Conservation (phyloP, 495 filamentous ascomycete species). For the Eremomyces bilateralis region DNA sequence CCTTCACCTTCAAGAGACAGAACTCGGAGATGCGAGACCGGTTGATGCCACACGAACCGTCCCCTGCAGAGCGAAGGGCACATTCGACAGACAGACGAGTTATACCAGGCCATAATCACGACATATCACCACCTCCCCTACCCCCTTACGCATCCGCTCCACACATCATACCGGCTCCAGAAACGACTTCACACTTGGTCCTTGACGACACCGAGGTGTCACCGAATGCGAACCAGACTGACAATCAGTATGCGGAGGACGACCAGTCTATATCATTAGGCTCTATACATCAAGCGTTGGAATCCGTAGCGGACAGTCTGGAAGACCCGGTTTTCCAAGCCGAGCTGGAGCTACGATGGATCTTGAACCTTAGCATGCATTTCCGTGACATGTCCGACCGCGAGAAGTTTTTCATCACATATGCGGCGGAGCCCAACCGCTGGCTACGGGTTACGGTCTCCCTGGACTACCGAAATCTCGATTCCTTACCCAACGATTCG, state of each 20-base stretch:
- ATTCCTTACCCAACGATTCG: conserved; percentile 41
- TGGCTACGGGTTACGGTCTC: conserved; percentile 88
- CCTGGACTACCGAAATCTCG: conserved; percentile 69
- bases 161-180: conserved; percentile 1
- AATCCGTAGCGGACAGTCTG: conserved; percentile 19
- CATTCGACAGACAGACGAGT: conserved; percentile 41
- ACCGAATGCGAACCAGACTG: too few relatives aligned
- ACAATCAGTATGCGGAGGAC: conserved; percentile 1
- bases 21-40: conserved; percentile 57
- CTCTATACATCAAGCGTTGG: too few relatives aligned
- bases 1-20: conserved; percentile 58
- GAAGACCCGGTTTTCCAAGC: conserved; percentile 30
- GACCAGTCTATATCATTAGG: too few relatives aligned
- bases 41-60: conserved; percentile 38
- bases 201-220: not conserved
- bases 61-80: conserved; percentile 40
- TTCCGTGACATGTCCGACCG: conserved; percentile 86
- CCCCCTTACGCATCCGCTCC: conserved; percentile 1
- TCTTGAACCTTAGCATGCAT: conserved; percentile 95
- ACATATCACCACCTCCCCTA: conserved; percentile 18
- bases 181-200: not conserved
- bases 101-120: too few relatives aligned
- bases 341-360: conserved; percentile 81
- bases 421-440: conserved; percentile 50
- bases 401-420: conserved; percentile 98